Conservation (phyloP, 331 rosid genomes). For the Rhamnella rubrinervis region DNA sequence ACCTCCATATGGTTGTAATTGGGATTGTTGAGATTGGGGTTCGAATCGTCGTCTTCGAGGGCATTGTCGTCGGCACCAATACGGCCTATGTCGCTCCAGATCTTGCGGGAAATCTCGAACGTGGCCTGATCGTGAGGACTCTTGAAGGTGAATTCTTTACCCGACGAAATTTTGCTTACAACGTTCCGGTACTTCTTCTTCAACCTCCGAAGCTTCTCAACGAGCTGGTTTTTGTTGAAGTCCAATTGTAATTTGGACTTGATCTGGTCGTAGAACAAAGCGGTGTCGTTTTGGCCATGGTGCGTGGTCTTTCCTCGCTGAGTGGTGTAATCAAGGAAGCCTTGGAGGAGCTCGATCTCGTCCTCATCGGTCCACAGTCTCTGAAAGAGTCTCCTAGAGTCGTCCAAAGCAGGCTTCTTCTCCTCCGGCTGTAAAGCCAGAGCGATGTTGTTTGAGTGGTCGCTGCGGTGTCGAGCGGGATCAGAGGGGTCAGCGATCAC, state of each 20-base stretch:
- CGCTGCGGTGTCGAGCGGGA: neutral
- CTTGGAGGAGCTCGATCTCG: conserved; percentile 70
- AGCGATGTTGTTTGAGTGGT: conserved; percentile 5
- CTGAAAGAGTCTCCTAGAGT: conserved; percentile 45
- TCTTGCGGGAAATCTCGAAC: conserved; percentile 78
- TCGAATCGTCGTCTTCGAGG: conserved; percentile 45
- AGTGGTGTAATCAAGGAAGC: conserved; percentile 63
- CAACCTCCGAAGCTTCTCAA: conserved; percentile 79
- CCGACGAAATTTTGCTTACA: conserved; percentile 43
- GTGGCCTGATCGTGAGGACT: conserved; percentile 65
- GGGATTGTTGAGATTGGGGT: conserved; percentile 23
- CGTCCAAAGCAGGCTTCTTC: conserved; percentile 29
- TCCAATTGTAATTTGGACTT: conserved; percentile 58
- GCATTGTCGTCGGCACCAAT: conserved; percentile 38
- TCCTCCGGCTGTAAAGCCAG: conserved; percentile 20
- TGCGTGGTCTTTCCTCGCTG: conserved; percentile 33
- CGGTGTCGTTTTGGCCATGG: conserved; percentile 59
- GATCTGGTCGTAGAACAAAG: conserved; percentile 68
- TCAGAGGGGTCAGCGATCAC: conserved; percentile 4
- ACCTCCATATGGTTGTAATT: conserved; percentile 28
- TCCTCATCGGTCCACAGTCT: conserved; percentile 92
- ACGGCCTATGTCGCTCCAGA: conserved; percentile 63
- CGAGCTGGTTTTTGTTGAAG: conserved; percentile 77
- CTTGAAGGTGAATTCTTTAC: conserved; percentile 55
- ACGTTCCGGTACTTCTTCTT: conserved; percentile 66